Evolutionary conservation across 2,329 filamentous ascomycete species (phyloP).

Genomic region (Xylaria sp.): DNA sequence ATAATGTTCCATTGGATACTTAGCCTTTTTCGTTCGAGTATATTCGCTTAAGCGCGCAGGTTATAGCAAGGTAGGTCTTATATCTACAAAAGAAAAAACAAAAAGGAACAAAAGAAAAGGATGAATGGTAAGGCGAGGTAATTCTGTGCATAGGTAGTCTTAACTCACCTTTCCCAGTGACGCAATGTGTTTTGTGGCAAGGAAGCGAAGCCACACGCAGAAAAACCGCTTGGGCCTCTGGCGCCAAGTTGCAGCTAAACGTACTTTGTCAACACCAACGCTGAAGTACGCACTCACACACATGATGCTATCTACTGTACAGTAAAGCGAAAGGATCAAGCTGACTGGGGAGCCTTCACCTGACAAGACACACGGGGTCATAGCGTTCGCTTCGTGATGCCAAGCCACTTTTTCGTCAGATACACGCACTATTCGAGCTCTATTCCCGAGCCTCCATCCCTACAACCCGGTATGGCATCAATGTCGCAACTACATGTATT

Average conservation of each 20-base stretch:
- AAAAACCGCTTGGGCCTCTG: background rate
- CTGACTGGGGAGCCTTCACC: background rate
- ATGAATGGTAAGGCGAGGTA: background rate
- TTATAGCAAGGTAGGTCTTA: no score
- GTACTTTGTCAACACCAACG: background rate
- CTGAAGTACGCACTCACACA: background rate
- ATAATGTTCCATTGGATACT: background rate
- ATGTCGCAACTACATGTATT: no score
- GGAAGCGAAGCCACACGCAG: background rate
- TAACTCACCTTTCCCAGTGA: background rate
- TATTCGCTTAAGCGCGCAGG: background rate
- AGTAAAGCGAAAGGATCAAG: background rate
- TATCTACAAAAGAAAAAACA: no score
- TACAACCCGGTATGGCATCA: no score
- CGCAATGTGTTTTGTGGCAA: background rate
- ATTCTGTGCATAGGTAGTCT: background rate
- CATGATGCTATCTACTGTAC: background rate
- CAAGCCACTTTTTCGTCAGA: background rate
- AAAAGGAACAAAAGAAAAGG: no score
- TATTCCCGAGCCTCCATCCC: background rate
- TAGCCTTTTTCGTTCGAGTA: background rate
- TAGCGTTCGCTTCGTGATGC: slow-evolving; percentile 8
- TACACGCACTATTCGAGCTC: background rate
- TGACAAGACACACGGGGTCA: slow-evolving; percentile 1
- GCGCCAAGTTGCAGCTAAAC: background rate